phyloP scores from a whole-genome alignment of 495 filamentous ascomycete genomes.

The Aspergillus biplanus region DNA sequence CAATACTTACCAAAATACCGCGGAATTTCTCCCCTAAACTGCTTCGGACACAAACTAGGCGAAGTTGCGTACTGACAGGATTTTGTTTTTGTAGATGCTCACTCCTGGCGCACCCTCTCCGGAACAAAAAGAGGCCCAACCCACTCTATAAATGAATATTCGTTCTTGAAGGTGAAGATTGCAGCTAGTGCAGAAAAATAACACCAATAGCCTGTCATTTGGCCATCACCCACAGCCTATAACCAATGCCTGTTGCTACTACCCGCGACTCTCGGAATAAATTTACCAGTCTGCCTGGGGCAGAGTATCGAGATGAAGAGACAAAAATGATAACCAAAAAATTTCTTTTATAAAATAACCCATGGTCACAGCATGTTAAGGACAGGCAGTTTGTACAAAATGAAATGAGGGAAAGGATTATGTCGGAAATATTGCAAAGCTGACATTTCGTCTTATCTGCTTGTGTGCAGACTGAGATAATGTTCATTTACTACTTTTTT shows the following conservation, averaged over 20 bases:
- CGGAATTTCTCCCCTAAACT: neutral
- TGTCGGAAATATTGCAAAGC: neutral
- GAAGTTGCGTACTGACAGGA: constrained; percentile 18
- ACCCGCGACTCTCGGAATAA: constrained; percentile 6
- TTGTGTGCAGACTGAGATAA: neutral
- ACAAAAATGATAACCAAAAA: constrained; percentile 2
- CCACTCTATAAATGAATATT: constrained; percentile 44
- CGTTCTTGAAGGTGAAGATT: constrained; percentile 27
- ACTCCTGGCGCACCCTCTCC: constrained; percentile 42
- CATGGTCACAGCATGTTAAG: neutral
- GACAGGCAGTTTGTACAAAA: neutral
- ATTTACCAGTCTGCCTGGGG: constrained; percentile 19
- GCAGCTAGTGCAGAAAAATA: constrained; percentile 23
- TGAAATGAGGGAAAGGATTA: neutral
- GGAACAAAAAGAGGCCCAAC: constrained; percentile 43
- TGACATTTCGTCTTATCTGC: neutral
- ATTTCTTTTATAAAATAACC: neutral
- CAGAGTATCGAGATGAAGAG: constrained; percentile 4
- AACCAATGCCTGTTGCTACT: constrained; percentile 16
- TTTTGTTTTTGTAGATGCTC: constrained; percentile 43
- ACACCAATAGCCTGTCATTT: constrained; percentile 16
- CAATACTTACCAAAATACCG: neutral
- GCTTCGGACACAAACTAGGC: neutral
- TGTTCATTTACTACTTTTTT: neutral
- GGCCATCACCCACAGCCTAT: constrained; percentile 13